Evolutionary conservation across 176 grass and related monocot genomes (phyloP).

Genomic region (Carex scoparia): DNA sequence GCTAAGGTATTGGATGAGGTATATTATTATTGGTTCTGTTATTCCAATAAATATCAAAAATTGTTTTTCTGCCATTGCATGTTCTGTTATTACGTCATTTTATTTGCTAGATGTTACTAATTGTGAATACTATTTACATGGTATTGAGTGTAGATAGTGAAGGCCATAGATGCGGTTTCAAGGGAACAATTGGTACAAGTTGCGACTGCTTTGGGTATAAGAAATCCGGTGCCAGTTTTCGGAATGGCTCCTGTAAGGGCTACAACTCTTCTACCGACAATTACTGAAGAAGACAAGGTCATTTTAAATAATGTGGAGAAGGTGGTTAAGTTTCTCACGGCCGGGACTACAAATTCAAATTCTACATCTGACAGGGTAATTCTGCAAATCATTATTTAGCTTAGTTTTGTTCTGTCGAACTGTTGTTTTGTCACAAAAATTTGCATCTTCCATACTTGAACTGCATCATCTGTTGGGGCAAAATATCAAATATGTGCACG

Average conservation of each 20-base stretch:
- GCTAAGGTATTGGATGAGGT: conserved; percentile 48
- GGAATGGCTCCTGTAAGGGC: conserved; percentile 74
- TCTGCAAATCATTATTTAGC: not conserved
- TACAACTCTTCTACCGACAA: conserved; percentile 61
- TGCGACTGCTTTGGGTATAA: conserved; percentile 50
- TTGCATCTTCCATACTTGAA: not conserved
- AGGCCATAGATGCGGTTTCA: conserved; percentile 95
- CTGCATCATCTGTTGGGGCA: not conserved
- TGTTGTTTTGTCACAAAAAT: not conserved
- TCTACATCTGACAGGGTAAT: conserved; percentile 53
- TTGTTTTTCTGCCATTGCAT: no score
- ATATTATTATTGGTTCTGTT: conserved; percentile 7
- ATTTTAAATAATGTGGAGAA: conserved; percentile 98
- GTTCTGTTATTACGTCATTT: not conserved
- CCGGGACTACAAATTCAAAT: conserved; percentile 47
- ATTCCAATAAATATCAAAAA: no score
- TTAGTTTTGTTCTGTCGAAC: not conserved
- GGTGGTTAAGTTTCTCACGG: conserved; percentile 70
- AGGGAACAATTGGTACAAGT: conserved; percentile 84
- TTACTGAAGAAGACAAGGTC: conserved; percentile 81
- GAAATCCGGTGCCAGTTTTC: conserved; percentile 60
- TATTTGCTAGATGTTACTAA: not conserved
- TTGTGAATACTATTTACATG: conserved; percentile 4
- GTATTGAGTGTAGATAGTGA: conserved; percentile 53
- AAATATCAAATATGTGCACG: not conserved